A percentile compares a stretch with the other conserved stretches of the same genome.
These are phyloP conservation scores for Sarcodon aspratus DNA, from an alignment of 768 basidiomycete species.

Conservation along the genomic window DNA sequence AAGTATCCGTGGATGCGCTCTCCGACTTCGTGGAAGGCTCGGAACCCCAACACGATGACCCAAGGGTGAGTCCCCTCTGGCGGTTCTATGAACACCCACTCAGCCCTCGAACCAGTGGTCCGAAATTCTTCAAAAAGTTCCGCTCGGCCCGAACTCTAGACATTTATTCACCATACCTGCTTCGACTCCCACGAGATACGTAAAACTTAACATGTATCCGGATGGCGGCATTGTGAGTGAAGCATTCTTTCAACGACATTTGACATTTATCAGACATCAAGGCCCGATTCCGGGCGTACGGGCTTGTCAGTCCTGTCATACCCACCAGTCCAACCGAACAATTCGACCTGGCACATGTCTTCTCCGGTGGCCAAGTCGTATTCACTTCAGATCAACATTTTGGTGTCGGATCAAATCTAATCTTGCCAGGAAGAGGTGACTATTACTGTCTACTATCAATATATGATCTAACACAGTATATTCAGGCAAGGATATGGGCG, in stretches of 20 bases:
- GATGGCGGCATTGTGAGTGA: conserved; percentile 88
- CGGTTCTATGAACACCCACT: neutral
- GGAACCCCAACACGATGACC: conserved; percentile 32
- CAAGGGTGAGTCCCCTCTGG: conserved; percentile 32
- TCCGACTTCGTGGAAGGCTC: conserved; percentile 26
- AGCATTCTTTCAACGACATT: neutral
- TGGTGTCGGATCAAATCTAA: conserved; percentile 82
- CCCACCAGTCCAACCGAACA: conserved; percentile 33
- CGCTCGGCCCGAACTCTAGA: conserved; percentile 73
- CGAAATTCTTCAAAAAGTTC: conserved; percentile 63
- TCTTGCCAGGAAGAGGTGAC: conserved; percentile 78
- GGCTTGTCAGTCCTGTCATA: conserved; percentile 56
- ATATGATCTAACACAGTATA: neutral
- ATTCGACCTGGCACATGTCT: conserved; percentile 87
- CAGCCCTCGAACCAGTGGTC: conserved; percentile 46
- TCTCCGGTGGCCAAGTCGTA: conserved; percentile 79
- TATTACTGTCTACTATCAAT: conserved; percentile 1
- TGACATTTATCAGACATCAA: conserved; percentile 18
- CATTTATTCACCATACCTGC: conserved; percentile 75
- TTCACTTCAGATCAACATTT: conserved; percentile 92
- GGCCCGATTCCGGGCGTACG: conserved; percentile 92
- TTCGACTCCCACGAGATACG: conserved; percentile 49
- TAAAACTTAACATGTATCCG: conserved; percentile 92
- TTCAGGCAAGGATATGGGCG: conserved; percentile 84
- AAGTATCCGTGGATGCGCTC: conserved; percentile 62